A percentile compares a stretch with the other conserved stretches of the same genome.
phyloP scores from a whole-genome alignment of 139 green algal species.

The Micractinium sp. region DNA sequence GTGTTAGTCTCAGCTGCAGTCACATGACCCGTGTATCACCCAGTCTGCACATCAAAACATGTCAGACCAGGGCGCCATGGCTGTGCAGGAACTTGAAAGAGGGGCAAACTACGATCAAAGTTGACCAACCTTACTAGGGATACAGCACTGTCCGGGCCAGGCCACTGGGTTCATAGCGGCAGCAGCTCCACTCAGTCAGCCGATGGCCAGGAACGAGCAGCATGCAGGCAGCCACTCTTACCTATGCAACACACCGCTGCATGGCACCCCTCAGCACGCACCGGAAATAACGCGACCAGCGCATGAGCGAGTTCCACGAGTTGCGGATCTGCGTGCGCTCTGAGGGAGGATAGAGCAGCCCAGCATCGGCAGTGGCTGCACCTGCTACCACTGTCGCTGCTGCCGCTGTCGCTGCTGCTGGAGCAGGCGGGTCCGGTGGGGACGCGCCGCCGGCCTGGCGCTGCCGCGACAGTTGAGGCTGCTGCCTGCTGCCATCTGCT shows the following conservation, averaged over 20 bases:
- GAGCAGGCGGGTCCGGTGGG: neutral
- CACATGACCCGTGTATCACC: no score
- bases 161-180: no score
- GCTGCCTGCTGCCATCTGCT: neutral
- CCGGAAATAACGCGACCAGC: constrained; percentile 80
- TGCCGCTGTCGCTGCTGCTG: neutral
- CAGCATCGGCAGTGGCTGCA: neutral
- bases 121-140: no score
- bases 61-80: no score
- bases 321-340: constrained; percentile 77
- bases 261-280: neutral
- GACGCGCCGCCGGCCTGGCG: neutral
- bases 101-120: no score
- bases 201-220: neutral
- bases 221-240: neutral
- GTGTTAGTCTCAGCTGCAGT: no score
- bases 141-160: no score
- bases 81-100: no score
- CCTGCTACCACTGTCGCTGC: neutral
- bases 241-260: neutral
- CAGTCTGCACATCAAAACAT: no score
- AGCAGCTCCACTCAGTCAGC: no score
- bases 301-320: constrained; percentile 87
- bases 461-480: neutral
- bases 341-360: constrained; percentile 28